Evolutionary conservation across 2,329 filamentous ascomycete genomes (phyloP).

Genomic region (Chaetomium sp.): DNA sequence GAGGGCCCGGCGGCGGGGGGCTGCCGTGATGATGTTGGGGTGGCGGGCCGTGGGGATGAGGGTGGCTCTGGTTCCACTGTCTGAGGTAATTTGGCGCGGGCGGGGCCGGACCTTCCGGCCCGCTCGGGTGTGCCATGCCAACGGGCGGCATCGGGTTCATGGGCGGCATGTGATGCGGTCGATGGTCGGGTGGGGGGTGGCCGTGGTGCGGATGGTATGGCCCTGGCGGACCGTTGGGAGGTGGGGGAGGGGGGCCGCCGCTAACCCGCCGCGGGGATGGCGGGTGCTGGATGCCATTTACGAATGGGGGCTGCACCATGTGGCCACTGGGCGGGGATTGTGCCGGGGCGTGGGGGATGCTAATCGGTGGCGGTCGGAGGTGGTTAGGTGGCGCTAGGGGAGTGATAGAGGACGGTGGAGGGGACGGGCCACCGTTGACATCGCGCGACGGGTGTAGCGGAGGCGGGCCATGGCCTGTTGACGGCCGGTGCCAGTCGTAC

Average conservation of each 20-base stretch:
- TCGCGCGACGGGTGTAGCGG: slow-evolving; percentile 46
- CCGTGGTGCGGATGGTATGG: slow-evolving; percentile 45
- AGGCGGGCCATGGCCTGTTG: slow-evolving; percentile 51
- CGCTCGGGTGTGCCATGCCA: slow-evolving; percentile 15
- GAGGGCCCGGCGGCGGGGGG: slow-evolving; percentile 45
- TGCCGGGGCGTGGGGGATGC: slow-evolving; percentile 20
- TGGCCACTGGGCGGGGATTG: slow-evolving; percentile 49
- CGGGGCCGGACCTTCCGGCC: slow-evolving; percentile 17
- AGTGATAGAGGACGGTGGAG: slow-evolving; percentile 34
- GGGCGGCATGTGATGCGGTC: slow-evolving; percentile 26
- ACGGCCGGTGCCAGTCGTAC: slow-evolving; percentile 56
- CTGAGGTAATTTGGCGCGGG: slow-evolving; percentile 25
- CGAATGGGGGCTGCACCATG: slow-evolving; percentile 43
- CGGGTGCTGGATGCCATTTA: slow-evolving; percentile 52
- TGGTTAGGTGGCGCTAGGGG: slow-evolving; percentile 39
- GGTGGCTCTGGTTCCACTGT: slow-evolving; percentile 26
- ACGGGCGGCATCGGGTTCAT: slow-evolving; percentile 29
- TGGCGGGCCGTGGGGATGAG: slow-evolving; percentile 11
- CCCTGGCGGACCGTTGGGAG: slow-evolving; percentile 41
- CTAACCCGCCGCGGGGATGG: slow-evolving; percentile 52
- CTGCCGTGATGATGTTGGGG: slow-evolving; percentile 44
- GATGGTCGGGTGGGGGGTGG: slow-evolving; percentile 41
- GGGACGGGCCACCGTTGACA: slow-evolving; percentile 51
- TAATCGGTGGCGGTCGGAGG: slow-evolving; percentile 50
- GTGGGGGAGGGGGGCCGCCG: slow-evolving; percentile 47